Conservation (phyloP, 106 monocot species). For the Acorus calamus region DNA sequence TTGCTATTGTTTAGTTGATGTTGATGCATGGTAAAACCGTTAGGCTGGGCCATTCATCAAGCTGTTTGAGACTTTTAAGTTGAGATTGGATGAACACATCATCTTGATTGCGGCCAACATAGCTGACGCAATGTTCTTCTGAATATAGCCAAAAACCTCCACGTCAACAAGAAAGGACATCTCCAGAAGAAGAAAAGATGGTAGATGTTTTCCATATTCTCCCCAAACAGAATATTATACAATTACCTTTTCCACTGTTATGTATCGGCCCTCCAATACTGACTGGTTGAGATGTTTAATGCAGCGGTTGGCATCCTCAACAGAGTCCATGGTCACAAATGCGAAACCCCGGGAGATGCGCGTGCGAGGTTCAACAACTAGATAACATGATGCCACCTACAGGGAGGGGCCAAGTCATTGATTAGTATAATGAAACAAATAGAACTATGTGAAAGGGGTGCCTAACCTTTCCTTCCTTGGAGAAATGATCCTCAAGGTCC, state of each 20-base stretch:
- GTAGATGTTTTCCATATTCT: background rate
- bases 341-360: constrained; percentile 84
- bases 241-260: constrained; percentile 86
- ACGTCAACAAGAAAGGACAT: constrained; percentile 31
- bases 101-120: constrained; percentile 81
- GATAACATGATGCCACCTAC: constrained; percentile 47
- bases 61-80: constrained; percentile 51
- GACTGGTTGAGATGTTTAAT: constrained; percentile 80
- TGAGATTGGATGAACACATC: constrained; percentile 63
- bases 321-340: constrained; percentile 78
- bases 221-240: background rate
- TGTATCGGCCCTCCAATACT: constrained; percentile 70
- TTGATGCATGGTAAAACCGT: constrained; percentile 59
- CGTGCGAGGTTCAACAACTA: constrained; percentile 78
- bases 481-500: constrained; percentile 74
- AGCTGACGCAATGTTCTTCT: constrained; percentile 79
- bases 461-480: constrained; percentile 67
- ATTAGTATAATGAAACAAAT: too few relatives aligned
- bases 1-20: constrained; percentile 74
- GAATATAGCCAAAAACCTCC: constrained; percentile 78
- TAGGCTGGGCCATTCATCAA: constrained; percentile 68
- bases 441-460: background rate
- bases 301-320: constrained; percentile 79
- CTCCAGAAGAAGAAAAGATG: background rate
- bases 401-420: background rate